Percentiles rank a stretch among this genome's conserved stretches.
Evolutionary conservation across 2,329 filamentous ascomycete genomes (phyloP).

Genomic region (Cladophialophora carrionii): DNA sequence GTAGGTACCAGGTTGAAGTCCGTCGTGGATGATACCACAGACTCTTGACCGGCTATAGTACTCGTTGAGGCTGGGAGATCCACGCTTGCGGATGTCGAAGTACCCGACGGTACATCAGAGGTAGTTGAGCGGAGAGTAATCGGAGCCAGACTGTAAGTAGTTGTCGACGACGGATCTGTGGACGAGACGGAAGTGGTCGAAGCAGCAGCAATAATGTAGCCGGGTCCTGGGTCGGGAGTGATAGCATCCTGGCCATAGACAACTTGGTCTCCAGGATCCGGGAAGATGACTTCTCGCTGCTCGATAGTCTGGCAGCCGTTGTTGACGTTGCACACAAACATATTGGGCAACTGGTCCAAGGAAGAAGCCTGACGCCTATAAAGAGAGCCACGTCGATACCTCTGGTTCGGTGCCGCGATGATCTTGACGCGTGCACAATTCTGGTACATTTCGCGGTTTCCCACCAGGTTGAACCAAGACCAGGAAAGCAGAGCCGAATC

Average conservation of each 20-base stretch:
- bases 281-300: slow-evolving; percentile 64
- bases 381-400: slow-evolving; percentile 23
- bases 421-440: slow-evolving; percentile 76
- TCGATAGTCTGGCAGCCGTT: slow-evolving; percentile 64
- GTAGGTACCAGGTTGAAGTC: no score
- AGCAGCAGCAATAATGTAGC: slow-evolving; percentile 19
- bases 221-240: slow-evolving; percentile 27
- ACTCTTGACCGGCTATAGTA: no score
- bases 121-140: background rate
- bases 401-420: slow-evolving; percentile 36
- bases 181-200: slow-evolving; percentile 16
- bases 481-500: slow-evolving; percentile 70
- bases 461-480: slow-evolving; percentile 76
- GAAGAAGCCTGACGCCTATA: slow-evolving; percentile 26
- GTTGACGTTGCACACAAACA: slow-evolving; percentile 72
- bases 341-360: slow-evolving; percentile 63
- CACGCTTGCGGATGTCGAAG: background rate
- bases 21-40: no score
- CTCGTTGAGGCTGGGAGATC: background rate
- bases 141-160: background rate
- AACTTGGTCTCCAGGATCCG: slow-evolving; percentile 65
- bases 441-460: slow-evolving; percentile 86
- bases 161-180: background rate
- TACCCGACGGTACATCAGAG: background rate
- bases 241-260: slow-evolving; percentile 43